Evolutionary conservation across 2,329 filamentous ascomycete species (phyloP).

Genomic region (Colletotrichum karsti): DNA sequence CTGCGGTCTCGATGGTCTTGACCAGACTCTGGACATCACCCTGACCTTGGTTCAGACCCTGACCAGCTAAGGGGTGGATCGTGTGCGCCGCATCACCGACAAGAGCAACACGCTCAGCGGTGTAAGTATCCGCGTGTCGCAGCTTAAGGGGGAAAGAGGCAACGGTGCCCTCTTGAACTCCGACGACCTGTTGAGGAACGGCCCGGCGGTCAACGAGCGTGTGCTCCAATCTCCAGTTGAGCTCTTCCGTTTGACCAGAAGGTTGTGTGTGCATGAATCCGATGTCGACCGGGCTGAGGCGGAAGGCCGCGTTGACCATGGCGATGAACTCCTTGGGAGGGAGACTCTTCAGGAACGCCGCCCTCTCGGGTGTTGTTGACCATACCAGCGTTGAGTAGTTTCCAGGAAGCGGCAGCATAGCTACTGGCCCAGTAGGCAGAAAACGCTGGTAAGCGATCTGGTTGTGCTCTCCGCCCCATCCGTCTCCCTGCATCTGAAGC

Average conservation of each 20-base stretch:
- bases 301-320: conserved; percentile 94
- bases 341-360: conserved; percentile 81
- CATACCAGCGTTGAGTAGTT: conserved; percentile 89
- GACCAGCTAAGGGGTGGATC: conserved; percentile 91
- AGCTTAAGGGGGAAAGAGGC: conserved; percentile 92
- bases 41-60: conserved; percentile 93
- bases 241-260: conserved; percentile 73
- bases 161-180: conserved; percentile 80
- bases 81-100: conserved; percentile 96
- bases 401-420: conserved; percentile 88
- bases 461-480: conserved; percentile 59
- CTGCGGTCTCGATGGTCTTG: conserved; percentile 77
- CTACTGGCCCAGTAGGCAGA: conserved; percentile 89
- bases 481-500: conserved; percentile 72
- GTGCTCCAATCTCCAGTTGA: conserved; percentile 83
- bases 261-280: conserved; percentile 78
- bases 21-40: conserved; percentile 86
- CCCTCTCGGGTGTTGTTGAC: conserved; percentile 87
- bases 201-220: conserved; percentile 62
- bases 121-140: conserved; percentile 94
- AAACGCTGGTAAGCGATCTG: conserved; percentile 96
- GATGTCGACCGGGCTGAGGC: conserved; percentile 81
- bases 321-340: conserved; percentile 78
- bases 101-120: conserved; percentile 87
- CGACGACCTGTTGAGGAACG: conserved; percentile 72